A percentile compares a stretch with the other conserved stretches of the same genome.
Conservation (phyloP, 148 eudicot genomes). For the Camellia lanceoleosa region DNA sequence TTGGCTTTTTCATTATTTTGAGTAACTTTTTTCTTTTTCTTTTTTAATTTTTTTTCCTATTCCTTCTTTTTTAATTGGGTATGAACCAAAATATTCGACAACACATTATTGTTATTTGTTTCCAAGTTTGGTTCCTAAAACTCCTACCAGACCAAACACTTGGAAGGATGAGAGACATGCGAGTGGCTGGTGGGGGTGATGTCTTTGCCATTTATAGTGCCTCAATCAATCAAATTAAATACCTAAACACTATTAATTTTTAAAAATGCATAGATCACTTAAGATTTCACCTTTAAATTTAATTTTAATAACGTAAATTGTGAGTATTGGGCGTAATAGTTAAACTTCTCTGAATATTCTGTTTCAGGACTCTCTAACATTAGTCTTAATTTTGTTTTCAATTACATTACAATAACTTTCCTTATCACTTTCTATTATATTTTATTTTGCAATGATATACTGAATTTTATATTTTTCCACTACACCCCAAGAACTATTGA, state of each 20-base stretch:
- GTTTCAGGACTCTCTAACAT: no score
- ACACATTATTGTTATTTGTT: slow-evolving; percentile 23
- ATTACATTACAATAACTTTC: background rate
- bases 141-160: slow-evolving; percentile 47
- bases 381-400: no score
- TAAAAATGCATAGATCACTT: no score
- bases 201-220: slow-evolving; percentile 33
- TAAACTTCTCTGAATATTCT: no score
- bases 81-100: slow-evolving; percentile 36
- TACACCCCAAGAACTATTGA: background rate
- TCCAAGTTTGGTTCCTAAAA: slow-evolving; percentile 57
- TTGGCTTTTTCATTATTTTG: slow-evolving; percentile 16
- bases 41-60: slow-evolving; percentile 6
- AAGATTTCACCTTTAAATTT: no score
- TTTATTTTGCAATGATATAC: background rate
- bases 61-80: slow-evolving; percentile 28
- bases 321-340: no score
- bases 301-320: no score
- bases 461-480: background rate
- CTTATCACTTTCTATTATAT: background rate
- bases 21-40: slow-evolving; percentile 1
- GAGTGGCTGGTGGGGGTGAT: slow-evolving; percentile 23
- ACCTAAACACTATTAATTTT: slow-evolving; percentile 4
- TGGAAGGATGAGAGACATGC: slow-evolving; percentile 38
- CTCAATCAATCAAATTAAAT: slow-evolving; percentile 13